Percentiles rank a stretch among this genome's conserved stretches.
These are phyloP conservation scores for Dioszegia aurantiaca DNA, from an alignment of 768 basidiomycete genomes.

Conservation along the genomic window DNA sequence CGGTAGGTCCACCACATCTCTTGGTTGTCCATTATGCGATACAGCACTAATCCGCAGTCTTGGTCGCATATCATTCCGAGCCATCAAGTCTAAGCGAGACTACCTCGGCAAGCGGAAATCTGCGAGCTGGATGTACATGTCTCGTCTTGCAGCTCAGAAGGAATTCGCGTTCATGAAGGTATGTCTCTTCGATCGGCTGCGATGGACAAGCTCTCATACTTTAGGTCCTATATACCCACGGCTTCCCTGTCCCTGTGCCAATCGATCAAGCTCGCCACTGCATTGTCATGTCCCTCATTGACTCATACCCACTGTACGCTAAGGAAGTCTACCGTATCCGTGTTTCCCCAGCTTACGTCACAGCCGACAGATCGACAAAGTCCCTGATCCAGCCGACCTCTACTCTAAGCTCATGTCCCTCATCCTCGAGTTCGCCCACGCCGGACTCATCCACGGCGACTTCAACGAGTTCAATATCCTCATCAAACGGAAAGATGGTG, in stretches of 20 bases:
- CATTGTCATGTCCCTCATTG: constrained; percentile 92
- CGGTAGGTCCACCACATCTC: constrained; percentile 58
- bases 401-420: constrained; percentile 92
- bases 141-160: constrained; percentile 89
- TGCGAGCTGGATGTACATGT: constrained; percentile 99
- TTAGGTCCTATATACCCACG: constrained; percentile 84
- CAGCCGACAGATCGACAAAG: constrained; percentile 73
- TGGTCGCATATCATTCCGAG: constrained; percentile 94
- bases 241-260: constrained; percentile 87
- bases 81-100: constrained; percentile 93
- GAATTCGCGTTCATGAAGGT: constrained; percentile 99
- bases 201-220: too few species aligned
- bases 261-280: constrained; percentile 94
- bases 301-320: constrained; percentile 82
- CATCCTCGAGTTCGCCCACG: constrained; percentile 87
- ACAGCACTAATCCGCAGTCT: constrained; percentile 52
- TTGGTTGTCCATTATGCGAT: constrained; percentile 48
- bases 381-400: constrained; percentile 80
- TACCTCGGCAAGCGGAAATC: constrained; percentile 93
- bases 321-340: too few species aligned
- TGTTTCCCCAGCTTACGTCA: neutral
- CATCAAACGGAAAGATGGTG: constrained; percentile 69
- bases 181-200: constrained; percentile 15
- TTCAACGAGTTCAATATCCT: constrained; percentile 99
- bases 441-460: constrained; percentile 97